Evolutionary conservation across 23 red algal species (phyloP).

Genomic region (Cyanidium caldarium): DNA sequence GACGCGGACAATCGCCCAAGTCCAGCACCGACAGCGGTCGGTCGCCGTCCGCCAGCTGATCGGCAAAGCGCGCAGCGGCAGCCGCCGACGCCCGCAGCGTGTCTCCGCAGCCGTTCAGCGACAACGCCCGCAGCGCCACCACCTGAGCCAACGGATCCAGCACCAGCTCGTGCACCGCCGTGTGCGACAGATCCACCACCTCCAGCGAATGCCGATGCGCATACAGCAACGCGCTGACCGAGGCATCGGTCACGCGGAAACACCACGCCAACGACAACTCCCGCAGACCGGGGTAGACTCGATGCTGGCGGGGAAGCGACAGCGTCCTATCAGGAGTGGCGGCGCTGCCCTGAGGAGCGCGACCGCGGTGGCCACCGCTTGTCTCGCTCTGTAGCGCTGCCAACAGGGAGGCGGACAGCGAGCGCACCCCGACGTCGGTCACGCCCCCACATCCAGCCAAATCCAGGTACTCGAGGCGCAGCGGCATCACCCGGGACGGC

Average conservation of each 20-base stretch:
- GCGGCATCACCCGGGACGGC: not conserved
- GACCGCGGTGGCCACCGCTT: too few species aligned
- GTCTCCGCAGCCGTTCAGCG: not conserved
- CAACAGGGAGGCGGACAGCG: not conserved
- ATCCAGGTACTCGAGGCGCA: not conserved
- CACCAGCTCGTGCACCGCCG: not conserved
- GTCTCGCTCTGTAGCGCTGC: too few species aligned
- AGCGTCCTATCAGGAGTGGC: too few species aligned
- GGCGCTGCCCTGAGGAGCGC: too few species aligned
- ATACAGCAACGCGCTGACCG: not conserved
- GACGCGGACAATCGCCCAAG: not conserved
- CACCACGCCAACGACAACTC: not conserved
- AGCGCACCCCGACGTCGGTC: not conserved
- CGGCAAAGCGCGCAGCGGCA: not conserved
- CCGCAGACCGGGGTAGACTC: too few species aligned
- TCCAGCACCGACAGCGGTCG: not conserved
- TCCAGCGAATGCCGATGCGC: not conserved
- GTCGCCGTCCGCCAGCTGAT: not conserved
- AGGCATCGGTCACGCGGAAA: constrained; percentile 1
- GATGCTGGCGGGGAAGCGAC: too few species aligned
- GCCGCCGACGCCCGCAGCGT: not conserved
- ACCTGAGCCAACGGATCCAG: not conserved
- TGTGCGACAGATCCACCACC: not conserved
- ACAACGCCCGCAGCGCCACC: not conserved
- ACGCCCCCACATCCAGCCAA: not conserved